Percentiles rank a stretch among this genome's conserved stretches.
Conservation (phyloP, 2,329 filamentous ascomycete species). For the Pseudogymnoascus sp. region DNA sequence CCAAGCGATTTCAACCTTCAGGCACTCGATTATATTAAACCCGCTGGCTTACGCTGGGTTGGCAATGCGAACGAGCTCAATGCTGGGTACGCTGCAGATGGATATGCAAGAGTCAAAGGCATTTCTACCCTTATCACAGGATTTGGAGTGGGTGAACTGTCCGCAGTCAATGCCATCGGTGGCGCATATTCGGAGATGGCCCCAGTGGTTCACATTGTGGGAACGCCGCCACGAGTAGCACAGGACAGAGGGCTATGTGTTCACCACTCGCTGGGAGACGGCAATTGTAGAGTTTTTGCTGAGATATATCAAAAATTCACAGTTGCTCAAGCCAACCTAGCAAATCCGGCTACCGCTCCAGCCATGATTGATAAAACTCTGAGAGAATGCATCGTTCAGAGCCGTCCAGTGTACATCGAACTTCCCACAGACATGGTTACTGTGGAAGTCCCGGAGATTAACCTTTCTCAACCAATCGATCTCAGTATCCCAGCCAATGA, state of each 20-base stretch:
- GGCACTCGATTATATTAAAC: conserved; percentile 14
- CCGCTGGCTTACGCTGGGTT: conserved; percentile 29
- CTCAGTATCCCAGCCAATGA: conserved; percentile 18
- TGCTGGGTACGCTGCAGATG: conserved; percentile 41
- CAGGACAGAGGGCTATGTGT: conserved; percentile 28
- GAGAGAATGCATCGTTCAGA: conserved; percentile 41
- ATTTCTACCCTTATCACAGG: conserved; percentile 40
- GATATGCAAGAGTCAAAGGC: conserved; percentile 41
- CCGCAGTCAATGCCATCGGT: conserved; percentile 50
- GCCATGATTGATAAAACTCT: conserved; percentile 41
- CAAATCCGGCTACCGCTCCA: conserved; percentile 12
- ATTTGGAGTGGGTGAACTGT: conserved; percentile 45
- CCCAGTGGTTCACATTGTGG: conserved; percentile 50
- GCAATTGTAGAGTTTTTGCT: conserved; percentile 12
- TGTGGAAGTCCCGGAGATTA: conserved; percentile 25
- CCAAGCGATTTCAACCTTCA: conserved; percentile 27
- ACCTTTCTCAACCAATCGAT: conserved; percentile 24
- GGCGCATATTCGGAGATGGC: conserved; percentile 50
- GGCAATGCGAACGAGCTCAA: conserved; percentile 31
- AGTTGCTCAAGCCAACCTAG: conserved; percentile 13
- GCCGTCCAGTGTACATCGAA: conserved; percentile 48
- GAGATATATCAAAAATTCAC: conserved; percentile 15
- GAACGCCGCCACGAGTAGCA: conserved; percentile 35
- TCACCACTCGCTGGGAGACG: conserved; percentile 50
- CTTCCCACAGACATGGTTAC: conserved; percentile 45